Evolutionary conservation across 768 basidiomycete genomes (phyloP).

Genomic region (Thelephora ganbajun): DNA sequence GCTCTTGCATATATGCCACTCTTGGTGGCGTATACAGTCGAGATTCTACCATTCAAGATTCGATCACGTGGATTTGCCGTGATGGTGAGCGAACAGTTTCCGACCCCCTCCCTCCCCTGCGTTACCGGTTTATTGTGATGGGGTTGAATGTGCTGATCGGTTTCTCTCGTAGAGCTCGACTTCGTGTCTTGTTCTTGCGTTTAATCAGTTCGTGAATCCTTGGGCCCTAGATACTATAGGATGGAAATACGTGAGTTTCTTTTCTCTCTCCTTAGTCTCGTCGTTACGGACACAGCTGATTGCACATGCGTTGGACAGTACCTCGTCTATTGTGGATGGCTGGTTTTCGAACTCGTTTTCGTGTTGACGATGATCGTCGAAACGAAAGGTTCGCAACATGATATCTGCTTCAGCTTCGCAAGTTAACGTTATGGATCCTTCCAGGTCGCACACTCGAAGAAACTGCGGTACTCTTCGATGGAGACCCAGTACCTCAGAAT

Average conservation of each 20-base stretch:
- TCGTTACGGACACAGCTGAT: slow-evolving; percentile 6
- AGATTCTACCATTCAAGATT: slow-evolving; percentile 70
- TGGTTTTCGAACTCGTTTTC: slow-evolving; percentile 46
- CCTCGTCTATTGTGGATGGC: slow-evolving; percentile 50
- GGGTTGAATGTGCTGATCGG: background rate
- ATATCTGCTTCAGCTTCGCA: background rate
- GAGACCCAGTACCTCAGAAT: slow-evolving; percentile 29
- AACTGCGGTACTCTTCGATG: slow-evolving; percentile 60
- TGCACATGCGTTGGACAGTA: slow-evolving; percentile 20
- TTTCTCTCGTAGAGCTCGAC: slow-evolving; percentile 35
- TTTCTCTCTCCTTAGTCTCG: background rate
- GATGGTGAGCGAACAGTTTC: slow-evolving; percentile 32
- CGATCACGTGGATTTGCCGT: slow-evolving; percentile 71
- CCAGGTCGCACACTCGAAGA: slow-evolving; percentile 56
- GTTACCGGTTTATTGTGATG: background rate
- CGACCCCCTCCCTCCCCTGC: background rate
- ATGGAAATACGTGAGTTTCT: slow-evolving; percentile 24
- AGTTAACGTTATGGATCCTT: slow-evolving; percentile 3
- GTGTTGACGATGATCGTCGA: slow-evolving; percentile 42
- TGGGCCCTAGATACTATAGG: slow-evolving; percentile 42
- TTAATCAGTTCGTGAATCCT: slow-evolving; percentile 74
- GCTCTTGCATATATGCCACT: slow-evolving; percentile 72
- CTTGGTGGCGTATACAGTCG: slow-evolving; percentile 46
- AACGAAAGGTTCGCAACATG: slow-evolving; percentile 33
- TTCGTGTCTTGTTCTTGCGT: slow-evolving; percentile 52